Conservation (phyloP, 140 eudicot genomes). For the Stevia rebaudiana region DNA sequence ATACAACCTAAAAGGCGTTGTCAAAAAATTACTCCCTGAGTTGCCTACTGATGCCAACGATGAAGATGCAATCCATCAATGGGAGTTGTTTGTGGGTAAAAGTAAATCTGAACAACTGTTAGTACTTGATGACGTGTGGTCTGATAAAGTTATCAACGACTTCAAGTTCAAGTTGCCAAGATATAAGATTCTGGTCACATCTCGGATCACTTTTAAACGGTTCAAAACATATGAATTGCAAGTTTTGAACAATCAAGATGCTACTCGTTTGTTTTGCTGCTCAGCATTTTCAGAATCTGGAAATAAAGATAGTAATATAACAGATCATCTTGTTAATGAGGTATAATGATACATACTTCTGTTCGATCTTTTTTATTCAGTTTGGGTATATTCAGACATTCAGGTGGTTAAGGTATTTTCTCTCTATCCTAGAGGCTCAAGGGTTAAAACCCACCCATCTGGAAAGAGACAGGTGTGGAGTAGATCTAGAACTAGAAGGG, state of each 20-base stretch:
- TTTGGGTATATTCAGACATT: neutral
- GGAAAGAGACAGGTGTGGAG: too few relatives aligned
- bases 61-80: slow-evolving; percentile 33
- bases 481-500: too few relatives aligned
- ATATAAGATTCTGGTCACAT: slow-evolving; percentile 32
- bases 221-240: slow-evolving; percentile 28
- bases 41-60: slow-evolving; percentile 12
- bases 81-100: slow-evolving; percentile 24
- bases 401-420: too few relatives aligned
- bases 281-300: slow-evolving; percentile 25
- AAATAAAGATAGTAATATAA: slow-evolving; percentile 3
- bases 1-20: slow-evolving; percentile 5
- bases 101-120: slow-evolving; percentile 25
- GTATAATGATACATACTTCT: slow-evolving; percentile 13
- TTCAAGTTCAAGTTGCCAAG: slow-evolving; percentile 22
- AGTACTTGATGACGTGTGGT: slow-evolving; percentile 53
- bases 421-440: too few relatives aligned
- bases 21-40: slow-evolving; percentile 10
- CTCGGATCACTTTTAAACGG: slow-evolving; percentile 25
- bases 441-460: too few relatives aligned
- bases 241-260: slow-evolving; percentile 25
- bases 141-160: slow-evolving; percentile 18
- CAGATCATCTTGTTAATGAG: slow-evolving; percentile 34
- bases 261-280: slow-evolving; percentile 25
- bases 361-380: neutral